phyloP scores from a whole-genome alignment of 1,139 yeast genomes.

The Sugiyamaella paludigena region DNA sequence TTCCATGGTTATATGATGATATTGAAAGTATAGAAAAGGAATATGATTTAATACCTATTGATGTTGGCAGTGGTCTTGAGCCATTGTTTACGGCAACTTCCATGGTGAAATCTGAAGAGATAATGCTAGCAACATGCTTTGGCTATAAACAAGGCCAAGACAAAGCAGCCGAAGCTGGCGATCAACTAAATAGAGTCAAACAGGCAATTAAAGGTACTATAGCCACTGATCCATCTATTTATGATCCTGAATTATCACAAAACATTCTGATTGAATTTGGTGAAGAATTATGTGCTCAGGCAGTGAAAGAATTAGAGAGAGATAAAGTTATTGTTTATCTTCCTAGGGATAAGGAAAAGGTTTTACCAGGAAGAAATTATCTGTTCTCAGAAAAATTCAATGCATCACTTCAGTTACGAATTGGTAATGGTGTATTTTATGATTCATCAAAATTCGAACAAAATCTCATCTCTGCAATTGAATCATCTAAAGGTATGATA shows the following conservation, averaged over 20 bases:
- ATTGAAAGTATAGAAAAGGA: constrained; percentile 36
- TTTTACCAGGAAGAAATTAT: constrained; percentile 47
- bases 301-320: constrained; percentile 52
- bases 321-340: constrained; percentile 53
- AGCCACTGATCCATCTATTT: constrained; percentile 52
- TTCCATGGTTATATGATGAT: constrained; percentile 41
- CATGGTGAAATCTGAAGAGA: constrained; percentile 33
- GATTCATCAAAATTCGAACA: constrained; percentile 48
- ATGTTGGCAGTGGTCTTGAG: constrained; percentile 23
- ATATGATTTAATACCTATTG: constrained; percentile 34
- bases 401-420: constrained; percentile 43
- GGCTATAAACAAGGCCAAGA: constrained; percentile 12
- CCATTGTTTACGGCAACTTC: constrained; percentile 25
- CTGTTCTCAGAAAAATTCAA: constrained; percentile 57
- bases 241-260: constrained; percentile 47
- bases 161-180: constrained; percentile 20
- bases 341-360: constrained; percentile 47
- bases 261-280: constrained; percentile 46
- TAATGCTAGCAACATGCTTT: constrained; percentile 23
- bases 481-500: constrained; percentile 50
- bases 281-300: constrained; percentile 47
- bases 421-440: constrained; percentile 45
- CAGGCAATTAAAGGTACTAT: constrained; percentile 54
- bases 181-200: constrained; percentile 32
- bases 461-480: constrained; percentile 41